A percentile compares a stretch with the other conserved stretches of the same genome.
phyloP scores from a whole-genome alignment of 495 filamentous ascomycete species.

The Penicillium ucsense region DNA sequence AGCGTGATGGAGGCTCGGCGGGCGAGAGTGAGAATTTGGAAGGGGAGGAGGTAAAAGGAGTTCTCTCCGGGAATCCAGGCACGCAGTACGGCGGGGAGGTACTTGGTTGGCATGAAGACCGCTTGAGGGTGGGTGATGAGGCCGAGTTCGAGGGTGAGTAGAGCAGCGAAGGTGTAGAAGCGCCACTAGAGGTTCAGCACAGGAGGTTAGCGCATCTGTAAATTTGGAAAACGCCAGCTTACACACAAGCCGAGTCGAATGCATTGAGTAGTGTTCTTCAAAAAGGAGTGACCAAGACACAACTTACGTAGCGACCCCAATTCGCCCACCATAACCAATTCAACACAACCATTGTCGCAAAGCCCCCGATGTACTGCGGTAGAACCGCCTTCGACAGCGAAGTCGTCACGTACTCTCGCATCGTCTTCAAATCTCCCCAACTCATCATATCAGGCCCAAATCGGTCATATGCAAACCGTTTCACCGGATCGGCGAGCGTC shows the following conservation, averaged over 20 bases:
- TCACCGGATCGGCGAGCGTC: slow-evolving; percentile 65
- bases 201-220: no score
- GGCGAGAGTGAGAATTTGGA: slow-evolving; percentile 71
- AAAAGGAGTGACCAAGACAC: no score
- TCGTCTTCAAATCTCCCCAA: slow-evolving; percentile 61
- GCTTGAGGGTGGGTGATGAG: slow-evolving; percentile 55
- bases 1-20: slow-evolving; percentile 68
- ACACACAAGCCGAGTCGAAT: no score
- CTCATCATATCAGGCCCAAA: slow-evolving; percentile 68
- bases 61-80: slow-evolving; percentile 45
- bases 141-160: slow-evolving; percentile 66
- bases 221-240: no score
- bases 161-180: slow-evolving; percentile 59
- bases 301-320: slow-evolving; percentile 58
- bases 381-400: slow-evolving; percentile 46
- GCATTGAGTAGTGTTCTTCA: no score
- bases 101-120: slow-evolving; percentile 24
- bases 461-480: slow-evolving; percentile 85
- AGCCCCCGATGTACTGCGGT: slow-evolving; percentile 57
- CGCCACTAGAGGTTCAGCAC: slow-evolving; percentile 52
- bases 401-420: slow-evolving; percentile 60
- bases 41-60: slow-evolving; percentile 64
- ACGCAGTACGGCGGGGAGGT: slow-evolving; percentile 31
- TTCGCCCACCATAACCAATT: slow-evolving; percentile 72
- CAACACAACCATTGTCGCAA: slow-evolving; percentile 53